Evolutionary conservation across 179 eudicot genomes (phyloP), one percentile per base, ranked within the genome.

Genomic region (Vitellaria paradoxa): DNA sequence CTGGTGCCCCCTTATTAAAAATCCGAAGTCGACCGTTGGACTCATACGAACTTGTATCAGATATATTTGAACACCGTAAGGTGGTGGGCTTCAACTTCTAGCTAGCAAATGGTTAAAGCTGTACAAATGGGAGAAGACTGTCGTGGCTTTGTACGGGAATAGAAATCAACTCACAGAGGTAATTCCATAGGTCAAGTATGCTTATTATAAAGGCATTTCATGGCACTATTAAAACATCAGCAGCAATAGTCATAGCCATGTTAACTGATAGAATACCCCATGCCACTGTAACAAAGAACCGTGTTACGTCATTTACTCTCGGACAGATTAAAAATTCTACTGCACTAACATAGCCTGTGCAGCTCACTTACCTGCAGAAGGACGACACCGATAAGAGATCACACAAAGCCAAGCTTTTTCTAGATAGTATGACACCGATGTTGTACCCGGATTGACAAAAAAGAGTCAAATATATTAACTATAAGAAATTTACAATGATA

Each of bases 321-420:
- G 5, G 20, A 52, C 37, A 23, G 6, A 15, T 11, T 18, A 37
- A 12, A 24, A 7, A 56, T 74, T 40, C 42, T 42, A 40, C 26
- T 24, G 68, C 42, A 17, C 11, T 7, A 26, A 73, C 18, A n/a
- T n/a, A 72, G 70, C 61, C 68, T 46, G 74, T 62, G 73, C 66
- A 76, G 70, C 52, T 17, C 37, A 62, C 90, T 87, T 76, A 93
- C 99, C 94, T 85, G 84, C 99, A 96, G 70, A 94, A 88, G 45
- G 97, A 84, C 14, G 99, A 92, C 73, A 87, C 98, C 0, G 97
- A 78, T 69, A 96, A 83, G 20, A 87, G 88, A 21, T 92, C 96
- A 78, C 97, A 91, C 75, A 89, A 83, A 56, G 93, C 89, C 87
- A 94, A 86, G 86, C 96, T 92, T 85, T 88, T 92, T 56, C 92